Base-by-base conservation (phyloP, 2,329 filamentous ascomycete genomes). In the Colletotrichum graminicola region DNA sequence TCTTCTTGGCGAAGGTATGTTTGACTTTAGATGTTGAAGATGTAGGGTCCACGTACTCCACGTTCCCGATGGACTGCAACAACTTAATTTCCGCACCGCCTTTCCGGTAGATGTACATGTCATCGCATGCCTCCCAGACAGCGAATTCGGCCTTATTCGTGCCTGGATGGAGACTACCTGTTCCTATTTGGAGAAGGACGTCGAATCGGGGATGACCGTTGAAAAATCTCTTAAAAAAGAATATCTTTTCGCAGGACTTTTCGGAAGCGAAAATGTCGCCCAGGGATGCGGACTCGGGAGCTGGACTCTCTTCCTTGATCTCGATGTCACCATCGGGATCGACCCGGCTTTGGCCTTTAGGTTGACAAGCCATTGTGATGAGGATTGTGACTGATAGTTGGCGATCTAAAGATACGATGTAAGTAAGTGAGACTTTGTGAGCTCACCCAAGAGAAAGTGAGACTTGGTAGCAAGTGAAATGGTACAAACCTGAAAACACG, bases 191-290 rank as follows among this genome's bases (percentile, higher is more conserved):
- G 1, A 70, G 8, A 1, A 72, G 32, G 1, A 56, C 61, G 0
- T 72, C 66, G 10, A 72, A 39, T 0, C 55, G 61, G 1, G 70
- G 66, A 7, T 32, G 34, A 0, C 7, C 34, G 8, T 51, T 32
- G 0, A n/a, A 3, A 14, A 71, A 43, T 3, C 68, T 36, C 8
- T 68, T 71, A 2, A 71, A n/a, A 11, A 71, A 71, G 3, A 23
- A 68, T 1, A 67, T 39, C 1, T 39, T 36, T 11, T 71, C 63
- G 0, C 21, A 10, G 1, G 11, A 23, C 16, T 18, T 39, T 0
- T 43, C 2, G 32, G 12, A 10, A 12, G 26, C 14, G 6, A 62
- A 16, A 2, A 29, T 6, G 1, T 16, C 10, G 29, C 11, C 2
- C 10, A 21, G 0, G 2, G 5, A 11, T 1, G 32, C 8, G 2